Evolutionary conservation across 1,284 basidiomycete genomes (phyloP).

Genomic region (Neolentinus lepideus): DNA sequence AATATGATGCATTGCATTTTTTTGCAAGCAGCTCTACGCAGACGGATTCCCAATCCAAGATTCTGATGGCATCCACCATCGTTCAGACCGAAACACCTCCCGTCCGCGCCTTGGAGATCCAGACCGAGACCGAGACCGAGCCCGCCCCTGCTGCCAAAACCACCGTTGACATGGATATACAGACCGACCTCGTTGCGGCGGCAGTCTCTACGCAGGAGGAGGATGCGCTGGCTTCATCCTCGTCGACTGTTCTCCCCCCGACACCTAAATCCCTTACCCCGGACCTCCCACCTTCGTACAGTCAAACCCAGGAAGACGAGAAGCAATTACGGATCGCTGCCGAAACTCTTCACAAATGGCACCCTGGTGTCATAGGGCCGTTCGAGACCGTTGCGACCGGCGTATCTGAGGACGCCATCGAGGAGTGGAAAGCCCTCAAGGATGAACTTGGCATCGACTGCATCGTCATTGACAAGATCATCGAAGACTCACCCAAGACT

Average conservation of each 20-base stretch:
- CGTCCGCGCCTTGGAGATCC: constrained; percentile 29
- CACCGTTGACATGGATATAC: constrained; percentile 47
- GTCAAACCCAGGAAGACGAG: constrained; percentile 42
- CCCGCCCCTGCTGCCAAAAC: constrained; percentile 20
- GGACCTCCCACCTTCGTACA: constrained; percentile 68
- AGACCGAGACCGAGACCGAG: constrained; percentile 32
- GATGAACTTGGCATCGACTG: constrained; percentile 72
- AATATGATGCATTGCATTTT: constrained; percentile 53
- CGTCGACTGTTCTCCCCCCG: constrained; percentile 59
- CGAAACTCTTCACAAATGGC: constrained; percentile 61
- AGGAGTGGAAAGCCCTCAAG: constrained; percentile 73
- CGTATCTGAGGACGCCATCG: constrained; percentile 51
- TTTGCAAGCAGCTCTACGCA: constrained; percentile 26
- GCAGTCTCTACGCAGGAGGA: constrained; percentile 24
- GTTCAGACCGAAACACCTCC: constrained; percentile 22
- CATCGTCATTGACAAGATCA: constrained; percentile 65
- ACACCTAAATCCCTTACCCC: constrained; percentile 44
- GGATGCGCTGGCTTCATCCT: constrained; percentile 60
- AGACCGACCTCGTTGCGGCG: constrained; percentile 47
- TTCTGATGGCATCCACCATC: constrained; percentile 15
- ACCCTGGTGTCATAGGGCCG: constrained; percentile 49
- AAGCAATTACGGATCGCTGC: constrained; percentile 46
- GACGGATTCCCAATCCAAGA: constrained; percentile 27
- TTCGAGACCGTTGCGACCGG: constrained; percentile 42
- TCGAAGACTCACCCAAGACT: constrained; percentile 43